A percentile compares a stretch with the other conserved stretches of the same genome.
Conservation (phyloP, 495 filamentous ascomycete species). For the Apiosordaria backusii region DNA sequence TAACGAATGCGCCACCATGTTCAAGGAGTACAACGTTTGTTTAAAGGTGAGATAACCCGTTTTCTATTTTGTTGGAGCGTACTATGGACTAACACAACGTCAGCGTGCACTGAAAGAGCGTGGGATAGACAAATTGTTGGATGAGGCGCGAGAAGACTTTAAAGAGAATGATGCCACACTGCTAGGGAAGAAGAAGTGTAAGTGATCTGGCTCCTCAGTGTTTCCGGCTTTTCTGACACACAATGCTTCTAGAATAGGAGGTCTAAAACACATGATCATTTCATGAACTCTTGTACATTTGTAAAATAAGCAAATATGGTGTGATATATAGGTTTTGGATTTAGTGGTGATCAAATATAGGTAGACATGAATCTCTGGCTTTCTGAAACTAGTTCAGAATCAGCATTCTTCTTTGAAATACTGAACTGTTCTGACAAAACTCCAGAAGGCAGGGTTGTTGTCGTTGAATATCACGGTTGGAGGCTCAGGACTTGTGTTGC, state of each 20-base stretch:
- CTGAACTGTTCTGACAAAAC: too few species aligned
- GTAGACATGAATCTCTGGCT: too few species aligned
- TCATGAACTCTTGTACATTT: neutral
- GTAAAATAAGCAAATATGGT: neutral
- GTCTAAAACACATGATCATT: neutral
- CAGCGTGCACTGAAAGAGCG: slow-evolving; percentile 78
- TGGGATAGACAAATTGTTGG: slow-evolving; percentile 82
- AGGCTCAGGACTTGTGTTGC: neutral
- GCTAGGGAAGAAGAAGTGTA: slow-evolving; percentile 53
- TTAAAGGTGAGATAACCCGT: slow-evolving; percentile 56
- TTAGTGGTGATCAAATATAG: neutral
- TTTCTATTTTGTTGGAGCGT: neutral
- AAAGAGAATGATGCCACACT: slow-evolving; percentile 75
- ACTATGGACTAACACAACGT: neutral
- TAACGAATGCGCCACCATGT: slow-evolving; percentile 81
- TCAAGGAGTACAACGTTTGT: slow-evolving; percentile 80
- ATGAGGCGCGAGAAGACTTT: slow-evolving; percentile 77
- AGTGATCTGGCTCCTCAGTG: slow-evolving; percentile 5
- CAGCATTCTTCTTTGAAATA: too few species aligned
- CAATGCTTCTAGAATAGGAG: neutral
- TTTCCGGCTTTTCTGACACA: neutral
- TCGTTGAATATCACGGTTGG: neutral
- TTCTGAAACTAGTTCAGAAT: too few species aligned
- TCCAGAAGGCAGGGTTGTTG: too few species aligned
- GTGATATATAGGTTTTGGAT: neutral